These are phyloP conservation scores for Amanita polypyramis DNA, from an alignment of 768 basidiomycete species.

Conservation along the genomic window DNA sequence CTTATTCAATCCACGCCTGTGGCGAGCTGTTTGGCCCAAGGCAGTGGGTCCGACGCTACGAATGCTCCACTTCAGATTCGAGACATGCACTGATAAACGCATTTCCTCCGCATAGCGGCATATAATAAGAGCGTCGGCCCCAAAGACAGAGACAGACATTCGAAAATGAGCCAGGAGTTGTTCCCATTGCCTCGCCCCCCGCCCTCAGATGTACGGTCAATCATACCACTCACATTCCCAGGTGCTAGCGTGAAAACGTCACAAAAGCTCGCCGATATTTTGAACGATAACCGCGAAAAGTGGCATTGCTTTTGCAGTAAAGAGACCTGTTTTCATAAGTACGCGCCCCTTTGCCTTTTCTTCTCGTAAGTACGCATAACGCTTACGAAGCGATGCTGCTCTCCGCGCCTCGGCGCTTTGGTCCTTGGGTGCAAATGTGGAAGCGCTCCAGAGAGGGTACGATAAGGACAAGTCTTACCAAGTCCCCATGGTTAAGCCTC, in stretches of 20 bases:
- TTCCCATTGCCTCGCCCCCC: neutral
- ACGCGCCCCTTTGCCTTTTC: neutral
- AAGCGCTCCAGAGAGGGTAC: slow-evolving; percentile 28
- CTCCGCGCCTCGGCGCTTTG: slow-evolving; percentile 19
- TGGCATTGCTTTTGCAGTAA: slow-evolving; percentile 39
- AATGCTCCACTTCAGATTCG: neutral
- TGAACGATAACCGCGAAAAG: slow-evolving; percentile 38
- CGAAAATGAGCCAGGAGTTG: neutral
- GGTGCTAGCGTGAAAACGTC: slow-evolving; percentile 19
- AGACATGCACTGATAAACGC: no score
- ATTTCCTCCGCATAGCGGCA: neutral
- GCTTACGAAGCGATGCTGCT: slow-evolving; percentile 14
- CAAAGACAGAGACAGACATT: neutral
- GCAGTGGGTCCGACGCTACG: no score
- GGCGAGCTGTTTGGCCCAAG: no score
- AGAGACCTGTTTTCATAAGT: slow-evolving; percentile 41
- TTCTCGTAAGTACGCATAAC: neutral
- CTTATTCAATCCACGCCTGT: no score
- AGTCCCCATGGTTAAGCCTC: slow-evolving; percentile 29
- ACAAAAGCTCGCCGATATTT: slow-evolving; percentile 15
- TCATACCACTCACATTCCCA: slow-evolving; percentile 11
- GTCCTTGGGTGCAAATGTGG: slow-evolving; percentile 19
- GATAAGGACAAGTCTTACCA: slow-evolving; percentile 23
- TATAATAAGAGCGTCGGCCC: neutral
- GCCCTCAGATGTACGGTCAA: neutral